Percentiles rank a stretch among this genome's conserved stretches.
Evolutionary conservation across 805 yeast species (phyloP).

Genomic region (Saccharomycopsis sp.): DNA sequence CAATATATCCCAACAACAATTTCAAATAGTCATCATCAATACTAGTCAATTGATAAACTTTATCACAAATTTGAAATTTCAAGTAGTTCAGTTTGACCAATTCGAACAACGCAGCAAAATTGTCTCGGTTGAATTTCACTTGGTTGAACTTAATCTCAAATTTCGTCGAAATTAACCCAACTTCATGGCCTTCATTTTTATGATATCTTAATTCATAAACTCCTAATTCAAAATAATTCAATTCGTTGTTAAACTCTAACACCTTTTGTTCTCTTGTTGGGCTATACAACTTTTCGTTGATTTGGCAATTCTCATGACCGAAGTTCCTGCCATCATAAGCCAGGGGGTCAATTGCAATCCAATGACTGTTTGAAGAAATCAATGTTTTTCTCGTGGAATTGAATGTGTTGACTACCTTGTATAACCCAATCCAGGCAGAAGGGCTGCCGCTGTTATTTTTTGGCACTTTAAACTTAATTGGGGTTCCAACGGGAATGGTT

Average conservation of each 20-base stretch:
- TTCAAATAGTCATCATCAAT: conserved; percentile 10
- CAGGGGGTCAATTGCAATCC: conserved; percentile 42
- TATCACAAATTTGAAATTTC: conserved; percentile 5
- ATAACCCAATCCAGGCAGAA: conserved; percentile 74
- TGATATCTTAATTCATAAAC: conserved; percentile 71
- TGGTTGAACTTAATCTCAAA: conserved; percentile 48
- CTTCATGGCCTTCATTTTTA: conserved; percentile 58
- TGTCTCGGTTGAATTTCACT: conserved; percentile 23
- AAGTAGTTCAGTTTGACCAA: conserved; percentile 11
- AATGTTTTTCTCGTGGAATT: conserved; percentile 48
- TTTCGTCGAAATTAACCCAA: conserved; percentile 56
- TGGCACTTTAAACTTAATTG: conserved; percentile 47
- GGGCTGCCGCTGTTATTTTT: conserved; percentile 32
- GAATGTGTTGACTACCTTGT: conserved; percentile 54
- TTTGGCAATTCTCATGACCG: conserved; percentile 16
- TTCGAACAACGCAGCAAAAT: conserved; percentile 8
- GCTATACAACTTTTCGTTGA: not conserved
- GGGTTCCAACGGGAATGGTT: conserved; percentile 39
- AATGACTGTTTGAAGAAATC: conserved; percentile 58
- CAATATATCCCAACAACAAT: conserved; percentile 12
- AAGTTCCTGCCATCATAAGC: conserved; percentile 28
- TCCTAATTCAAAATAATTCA: conserved; percentile 60
- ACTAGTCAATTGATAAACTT: not conserved
- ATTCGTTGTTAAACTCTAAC: conserved; percentile 40
- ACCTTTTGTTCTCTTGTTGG: conserved; percentile 18